These are phyloP conservation scores for Blastobotrys serpentis DNA, from an alignment of 1,139 yeast genomes.

Conservation along the genomic window DNA sequence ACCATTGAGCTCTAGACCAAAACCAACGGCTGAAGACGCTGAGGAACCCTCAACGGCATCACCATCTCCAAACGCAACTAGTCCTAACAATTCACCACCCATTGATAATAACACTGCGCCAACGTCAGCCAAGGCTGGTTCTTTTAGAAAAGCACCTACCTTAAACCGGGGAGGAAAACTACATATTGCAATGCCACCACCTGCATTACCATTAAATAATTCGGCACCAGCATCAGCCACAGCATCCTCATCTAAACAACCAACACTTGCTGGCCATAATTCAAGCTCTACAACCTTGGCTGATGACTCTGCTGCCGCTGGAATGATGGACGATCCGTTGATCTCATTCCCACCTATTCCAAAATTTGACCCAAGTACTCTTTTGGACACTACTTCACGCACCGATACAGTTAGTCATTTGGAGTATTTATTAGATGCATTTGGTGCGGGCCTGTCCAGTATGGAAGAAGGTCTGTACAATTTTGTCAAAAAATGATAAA, in stretches of 20 bases:
- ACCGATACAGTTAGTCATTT: slow-evolving; percentile 33
- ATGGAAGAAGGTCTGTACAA: slow-evolving; percentile 19
- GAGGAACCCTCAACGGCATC: no score
- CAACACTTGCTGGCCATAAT: slow-evolving; percentile 4
- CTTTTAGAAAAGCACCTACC: slow-evolving; percentile 10
- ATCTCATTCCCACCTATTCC: slow-evolving; percentile 27
- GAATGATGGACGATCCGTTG: slow-evolving; percentile 5
- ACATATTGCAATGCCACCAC: slow-evolving; percentile 34
- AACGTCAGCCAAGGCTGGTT: background rate
- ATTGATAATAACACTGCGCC: background rate
- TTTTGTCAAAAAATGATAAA: slow-evolving; percentile 9
- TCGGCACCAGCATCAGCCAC: slow-evolving; percentile 1
- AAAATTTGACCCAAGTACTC: slow-evolving; percentile 31
- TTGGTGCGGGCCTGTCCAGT: slow-evolving; percentile 31
- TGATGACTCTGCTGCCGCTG: slow-evolving; percentile 3
- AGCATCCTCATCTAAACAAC: slow-evolving; percentile 4
- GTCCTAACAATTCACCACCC: slow-evolving; percentile 3
- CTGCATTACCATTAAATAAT: slow-evolving; percentile 21
- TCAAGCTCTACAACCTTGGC: slow-evolving; percentile 6
- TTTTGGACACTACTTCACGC: slow-evolving; percentile 37
- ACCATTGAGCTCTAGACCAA: background rate
- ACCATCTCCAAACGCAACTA: background rate
- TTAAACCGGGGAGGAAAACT: slow-evolving; percentile 18
- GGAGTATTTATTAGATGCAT: slow-evolving; percentile 30
- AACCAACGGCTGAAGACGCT: background rate